phyloP scores from a whole-genome alignment of 2,329 filamentous ascomycete genomes.

The Macrophomina phaseolina region DNA sequence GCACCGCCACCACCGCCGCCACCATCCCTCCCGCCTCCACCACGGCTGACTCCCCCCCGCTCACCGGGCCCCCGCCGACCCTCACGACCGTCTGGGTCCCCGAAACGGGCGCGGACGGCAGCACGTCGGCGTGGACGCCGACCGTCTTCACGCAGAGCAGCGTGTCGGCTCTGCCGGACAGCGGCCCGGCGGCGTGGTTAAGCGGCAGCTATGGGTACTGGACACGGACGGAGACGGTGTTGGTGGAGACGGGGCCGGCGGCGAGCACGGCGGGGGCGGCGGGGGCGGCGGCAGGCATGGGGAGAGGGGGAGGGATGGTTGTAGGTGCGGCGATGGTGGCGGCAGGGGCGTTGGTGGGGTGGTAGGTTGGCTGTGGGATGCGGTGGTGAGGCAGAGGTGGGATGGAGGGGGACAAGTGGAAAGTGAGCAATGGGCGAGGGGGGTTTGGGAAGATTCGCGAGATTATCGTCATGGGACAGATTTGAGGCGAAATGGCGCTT shows the following conservation, averaged over 20 bases:
- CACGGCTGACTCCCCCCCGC: not conserved
- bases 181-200: not conserved
- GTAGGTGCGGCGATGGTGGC: not conserved
- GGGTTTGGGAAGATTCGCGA: not conserved
- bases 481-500: not conserved
- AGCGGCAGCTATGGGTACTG: not conserved
- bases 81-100: not conserved
- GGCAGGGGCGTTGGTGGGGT: not conserved
- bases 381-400: not conserved
- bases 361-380: not conserved
- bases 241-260: not conserved
- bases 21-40: not conserved
- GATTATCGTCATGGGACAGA: not conserved
- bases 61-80: not conserved
- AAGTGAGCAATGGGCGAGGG: not conserved
- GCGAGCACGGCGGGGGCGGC: not conserved
- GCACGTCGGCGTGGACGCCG: not conserved
- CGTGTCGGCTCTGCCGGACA: not conserved
- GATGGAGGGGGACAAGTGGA: not conserved
- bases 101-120: not conserved
- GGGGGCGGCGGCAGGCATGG: not conserved
- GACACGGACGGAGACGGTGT: conserved; percentile 4
- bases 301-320: not conserved
- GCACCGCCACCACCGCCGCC: not conserved
- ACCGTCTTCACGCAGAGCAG: not conserved